A percentile compares a stretch with the other conserved stretches of the same genome.
These are phyloP conservation scores for Mortierella claussenii DNA, from an alignment of 192 early-diverging fungal genomes.

Conservation along the genomic window DNA sequence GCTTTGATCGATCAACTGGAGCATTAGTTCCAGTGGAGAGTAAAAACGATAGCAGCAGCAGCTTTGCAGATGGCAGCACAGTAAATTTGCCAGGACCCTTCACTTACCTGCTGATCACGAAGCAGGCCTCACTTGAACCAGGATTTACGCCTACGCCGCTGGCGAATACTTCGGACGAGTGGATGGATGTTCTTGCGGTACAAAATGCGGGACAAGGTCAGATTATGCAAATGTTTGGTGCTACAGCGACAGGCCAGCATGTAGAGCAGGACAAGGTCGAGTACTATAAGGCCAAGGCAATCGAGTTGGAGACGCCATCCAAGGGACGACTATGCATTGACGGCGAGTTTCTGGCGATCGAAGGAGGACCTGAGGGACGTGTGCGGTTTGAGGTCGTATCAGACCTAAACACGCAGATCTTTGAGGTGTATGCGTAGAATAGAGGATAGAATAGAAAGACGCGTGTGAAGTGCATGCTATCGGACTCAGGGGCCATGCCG, in stretches of 20 bases:
- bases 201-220: constrained; percentile 43
- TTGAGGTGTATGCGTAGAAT: constrained; percentile 27
- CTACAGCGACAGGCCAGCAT: constrained; percentile 51
- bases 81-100: constrained; percentile 40
- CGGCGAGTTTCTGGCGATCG: constrained; percentile 53
- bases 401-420: constrained; percentile 31
- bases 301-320: constrained; percentile 52
- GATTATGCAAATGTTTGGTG: constrained; percentile 43
- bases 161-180: constrained; percentile 51
- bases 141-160: constrained; percentile 60
- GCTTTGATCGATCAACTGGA: constrained; percentile 13
- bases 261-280: constrained; percentile 53
- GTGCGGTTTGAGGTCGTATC: constrained; percentile 31
- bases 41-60: neutral
- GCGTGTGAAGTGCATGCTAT: too few species aligned
- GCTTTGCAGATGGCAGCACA: neutral
- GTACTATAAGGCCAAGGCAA: constrained; percentile 52
- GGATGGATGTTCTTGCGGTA: constrained; percentile 57
- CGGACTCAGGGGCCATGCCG: too few species aligned
- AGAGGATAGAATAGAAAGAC: too few species aligned
- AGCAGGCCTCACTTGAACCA: constrained; percentile 58
- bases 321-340: constrained; percentile 57
- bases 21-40: neutral
- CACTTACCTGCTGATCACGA: constrained; percentile 59
- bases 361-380: constrained; percentile 18